Conservation (phyloP, 139 green algal species). For the Chlamydomonas schloesseri region DNA sequence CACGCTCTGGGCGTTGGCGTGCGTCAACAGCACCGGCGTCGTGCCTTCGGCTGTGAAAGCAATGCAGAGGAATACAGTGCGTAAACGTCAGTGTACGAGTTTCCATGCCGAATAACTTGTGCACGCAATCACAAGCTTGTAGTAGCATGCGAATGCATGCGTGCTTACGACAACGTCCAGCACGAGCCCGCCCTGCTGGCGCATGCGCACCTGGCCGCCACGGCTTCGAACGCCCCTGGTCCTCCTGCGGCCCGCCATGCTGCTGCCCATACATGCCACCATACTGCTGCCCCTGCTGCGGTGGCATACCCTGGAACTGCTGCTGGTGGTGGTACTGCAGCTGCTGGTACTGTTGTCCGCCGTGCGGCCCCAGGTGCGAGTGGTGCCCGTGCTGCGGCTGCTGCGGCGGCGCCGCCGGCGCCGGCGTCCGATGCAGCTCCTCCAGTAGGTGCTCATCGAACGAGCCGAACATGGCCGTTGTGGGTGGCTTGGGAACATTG, state of each 20-base stretch:
- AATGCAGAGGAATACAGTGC: too few relatives aligned
- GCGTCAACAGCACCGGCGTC: slow-evolving; percentile 42
- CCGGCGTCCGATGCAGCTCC: slow-evolving; percentile 40
- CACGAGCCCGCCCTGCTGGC: too few relatives aligned
- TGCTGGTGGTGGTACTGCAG: background rate
- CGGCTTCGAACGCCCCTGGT: background rate
- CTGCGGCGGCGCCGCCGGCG: background rate
- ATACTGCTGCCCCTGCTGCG: background rate
- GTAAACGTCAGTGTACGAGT: too few relatives aligned
- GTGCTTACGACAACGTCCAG: too few relatives aligned
- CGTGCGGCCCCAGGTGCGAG: background rate
- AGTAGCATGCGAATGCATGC: too few relatives aligned
- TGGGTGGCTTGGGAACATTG: slow-evolving; percentile 3
- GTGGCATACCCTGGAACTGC: background rate
- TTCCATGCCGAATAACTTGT: too few relatives aligned
- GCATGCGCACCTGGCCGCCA: slow-evolving; percentile 44
- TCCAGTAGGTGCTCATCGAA: slow-evolving; percentile 50
- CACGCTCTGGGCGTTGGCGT: slow-evolving; percentile 3
- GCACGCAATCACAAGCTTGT: too few relatives aligned
- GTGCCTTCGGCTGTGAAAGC: slow-evolving; percentile 34
- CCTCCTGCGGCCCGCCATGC: background rate
- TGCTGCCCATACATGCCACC: background rate
- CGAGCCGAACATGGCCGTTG: slow-evolving; percentile 52
- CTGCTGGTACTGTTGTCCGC: background rate
- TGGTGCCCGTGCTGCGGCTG: background rate